Percentiles rank a stretch among this genome's conserved stretches.
Evolutionary conservation across 2,329 filamentous ascomycete genomes (phyloP).

Genomic region (Annulohypoxylon truncatum): DNA sequence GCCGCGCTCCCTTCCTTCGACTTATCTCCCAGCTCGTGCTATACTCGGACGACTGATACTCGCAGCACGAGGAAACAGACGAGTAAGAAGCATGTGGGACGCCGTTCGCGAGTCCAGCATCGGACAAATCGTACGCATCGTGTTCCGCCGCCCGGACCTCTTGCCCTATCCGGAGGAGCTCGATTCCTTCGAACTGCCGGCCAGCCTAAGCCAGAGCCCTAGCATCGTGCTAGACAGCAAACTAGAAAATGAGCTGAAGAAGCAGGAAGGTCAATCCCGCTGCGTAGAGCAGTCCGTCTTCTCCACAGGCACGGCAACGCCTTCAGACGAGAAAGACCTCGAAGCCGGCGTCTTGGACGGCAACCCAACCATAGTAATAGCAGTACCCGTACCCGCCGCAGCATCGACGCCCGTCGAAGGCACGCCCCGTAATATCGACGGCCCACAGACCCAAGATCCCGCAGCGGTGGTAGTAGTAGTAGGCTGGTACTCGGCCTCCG

Average conservation of each 20-base stretch:
- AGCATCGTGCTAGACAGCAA: constrained; percentile 13
- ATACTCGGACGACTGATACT: not conserved
- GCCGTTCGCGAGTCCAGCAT: constrained; percentile 37
- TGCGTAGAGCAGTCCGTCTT: constrained; percentile 17
- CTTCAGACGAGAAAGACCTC: constrained; percentile 29
- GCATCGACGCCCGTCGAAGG: not conserved
- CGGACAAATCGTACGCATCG: constrained; percentile 31
- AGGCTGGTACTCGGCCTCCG: constrained; percentile 39
- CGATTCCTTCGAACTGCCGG: constrained; percentile 28
- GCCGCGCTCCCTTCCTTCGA: not conserved
- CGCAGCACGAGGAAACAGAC: not conserved
- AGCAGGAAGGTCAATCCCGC: not conserved
- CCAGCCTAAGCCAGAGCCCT: not conserved
- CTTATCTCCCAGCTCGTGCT: not conserved
- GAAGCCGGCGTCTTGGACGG: constrained; percentile 22
- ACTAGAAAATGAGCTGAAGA: constrained; percentile 15
- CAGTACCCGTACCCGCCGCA: not conserved
- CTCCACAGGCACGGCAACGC: constrained; percentile 16
- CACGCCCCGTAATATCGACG: not conserved
- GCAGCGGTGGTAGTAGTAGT: too few relatives aligned
- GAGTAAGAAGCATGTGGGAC: constrained; percentile 35
- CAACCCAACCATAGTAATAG: not conserved
- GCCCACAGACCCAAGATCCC: not conserved
- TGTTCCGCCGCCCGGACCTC: constrained; percentile 24
- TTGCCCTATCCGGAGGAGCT: constrained; percentile 39